Conservation (phyloP, 116 monocot species). For the Cymodocea nodosa region DNA sequence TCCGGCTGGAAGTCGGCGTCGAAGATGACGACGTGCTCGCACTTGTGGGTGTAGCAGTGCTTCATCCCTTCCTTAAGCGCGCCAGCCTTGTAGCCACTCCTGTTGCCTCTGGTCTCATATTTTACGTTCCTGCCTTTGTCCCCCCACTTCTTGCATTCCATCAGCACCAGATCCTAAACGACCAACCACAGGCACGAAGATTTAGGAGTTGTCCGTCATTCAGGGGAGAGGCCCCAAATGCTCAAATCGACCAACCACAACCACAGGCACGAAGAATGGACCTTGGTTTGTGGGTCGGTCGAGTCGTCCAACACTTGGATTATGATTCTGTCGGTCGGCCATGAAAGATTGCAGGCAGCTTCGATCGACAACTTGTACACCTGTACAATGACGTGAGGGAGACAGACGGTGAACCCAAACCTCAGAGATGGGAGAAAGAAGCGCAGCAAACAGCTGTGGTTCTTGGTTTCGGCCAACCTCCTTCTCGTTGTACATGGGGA, state of each 20-base stretch:
- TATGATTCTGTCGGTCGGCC: slow-evolving; percentile 59
- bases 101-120: slow-evolving; percentile 53
- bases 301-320: slow-evolving; percentile 86
- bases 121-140: slow-evolving; percentile 45
- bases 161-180: slow-evolving; percentile 53
- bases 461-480: slow-evolving; percentile 28
- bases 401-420: background rate
- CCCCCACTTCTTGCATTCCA: slow-evolving; percentile 45
- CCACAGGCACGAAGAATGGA: slow-evolving; percentile 1
- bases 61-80: slow-evolving; percentile 70
- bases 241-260: no score
- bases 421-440: background rate
- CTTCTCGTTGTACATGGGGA: slow-evolving; percentile 65
- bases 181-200: background rate
- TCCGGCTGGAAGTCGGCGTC: slow-evolving; percentile 74
- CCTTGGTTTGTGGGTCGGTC: slow-evolving; percentile 54
- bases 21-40: slow-evolving; percentile 61
- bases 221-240: background rate
- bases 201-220: background rate
- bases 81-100: slow-evolving; percentile 65
- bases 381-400: slow-evolving; percentile 12
- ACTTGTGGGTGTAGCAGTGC: slow-evolving; percentile 41
- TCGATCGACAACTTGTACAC: slow-evolving; percentile 77
- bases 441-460: background rate
- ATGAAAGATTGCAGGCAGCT: slow-evolving; percentile 49